Evolutionary conservation across 495 filamentous ascomycete species (phyloP).

Genomic region (Penicillium turbatum): DNA sequence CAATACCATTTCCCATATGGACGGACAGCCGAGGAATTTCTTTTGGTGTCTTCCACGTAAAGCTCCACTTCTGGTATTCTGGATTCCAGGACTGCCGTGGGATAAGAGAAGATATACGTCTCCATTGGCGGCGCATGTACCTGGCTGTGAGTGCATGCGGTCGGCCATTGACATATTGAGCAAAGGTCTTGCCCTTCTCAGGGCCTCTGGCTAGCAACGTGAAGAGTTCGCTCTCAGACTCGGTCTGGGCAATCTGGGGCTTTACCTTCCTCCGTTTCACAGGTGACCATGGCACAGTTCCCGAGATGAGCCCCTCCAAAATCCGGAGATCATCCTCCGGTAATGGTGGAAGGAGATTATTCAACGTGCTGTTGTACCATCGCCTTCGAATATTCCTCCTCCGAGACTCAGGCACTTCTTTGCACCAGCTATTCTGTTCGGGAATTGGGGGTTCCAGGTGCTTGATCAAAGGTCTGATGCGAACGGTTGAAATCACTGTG

Average conservation of each 20-base stretch:
- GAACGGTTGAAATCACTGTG: slow-evolving; percentile 16
- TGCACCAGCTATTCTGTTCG: slow-evolving; percentile 58
- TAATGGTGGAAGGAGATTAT: slow-evolving; percentile 66
- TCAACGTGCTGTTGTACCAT: slow-evolving; percentile 55
- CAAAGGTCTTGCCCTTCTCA: slow-evolving; percentile 34
- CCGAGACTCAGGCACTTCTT: slow-evolving; percentile 49
- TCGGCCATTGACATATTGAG: slow-evolving; percentile 27
- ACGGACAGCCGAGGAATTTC: slow-evolving; percentile 10
- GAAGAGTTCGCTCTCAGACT: slow-evolving; percentile 7
- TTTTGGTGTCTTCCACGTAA: slow-evolving; percentile 28
- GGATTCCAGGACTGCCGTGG: slow-evolving; percentile 32
- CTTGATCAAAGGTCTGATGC: slow-evolving; percentile 32
- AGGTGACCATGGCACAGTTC: slow-evolving; percentile 41
- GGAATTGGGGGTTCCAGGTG: slow-evolving; percentile 51
- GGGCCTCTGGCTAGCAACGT: slow-evolving; percentile 32
- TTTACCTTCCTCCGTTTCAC: slow-evolving; percentile 30
- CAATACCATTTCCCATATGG: slow-evolving; percentile 9
- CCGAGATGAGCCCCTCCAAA: slow-evolving; percentile 56
- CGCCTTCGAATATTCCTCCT: slow-evolving; percentile 53
- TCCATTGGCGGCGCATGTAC: slow-evolving; percentile 46
- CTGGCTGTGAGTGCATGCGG: slow-evolving; percentile 40
- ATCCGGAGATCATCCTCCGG: slow-evolving; percentile 59
- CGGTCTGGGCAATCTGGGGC: not conserved
- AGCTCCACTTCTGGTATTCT: slow-evolving; percentile 11
- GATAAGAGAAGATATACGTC: slow-evolving; percentile 36